Conservation (phyloP, 352 stramenopile species). For the Pythium grandisporangium region DNA sequence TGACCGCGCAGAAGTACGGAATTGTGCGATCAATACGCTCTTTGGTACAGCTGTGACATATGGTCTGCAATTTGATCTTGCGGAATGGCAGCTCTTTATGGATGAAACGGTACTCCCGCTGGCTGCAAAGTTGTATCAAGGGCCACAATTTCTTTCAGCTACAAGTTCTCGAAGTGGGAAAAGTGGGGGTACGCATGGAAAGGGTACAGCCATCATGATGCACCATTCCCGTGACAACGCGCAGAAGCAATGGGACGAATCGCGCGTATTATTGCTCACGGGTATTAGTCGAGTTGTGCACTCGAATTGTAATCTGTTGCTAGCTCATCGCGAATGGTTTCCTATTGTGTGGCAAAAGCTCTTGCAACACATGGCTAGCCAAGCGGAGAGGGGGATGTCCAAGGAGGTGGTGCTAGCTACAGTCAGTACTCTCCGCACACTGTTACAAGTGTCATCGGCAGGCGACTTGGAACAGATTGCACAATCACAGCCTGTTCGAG, state of each 20-base stretch:
- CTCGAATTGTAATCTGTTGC: constrained; percentile 64
- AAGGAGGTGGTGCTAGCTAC: constrained; percentile 76
- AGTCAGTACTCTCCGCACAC: constrained; percentile 66
- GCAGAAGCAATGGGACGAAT: constrained; percentile 97
- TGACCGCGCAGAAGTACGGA: constrained; percentile 90
- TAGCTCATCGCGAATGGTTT: constrained; percentile 57
- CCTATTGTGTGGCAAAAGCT: constrained; percentile 49
- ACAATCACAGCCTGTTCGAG: constrained; percentile 66
- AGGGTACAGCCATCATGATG: constrained; percentile 51
- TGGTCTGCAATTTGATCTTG: constrained; percentile 83
- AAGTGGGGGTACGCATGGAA: background rate
- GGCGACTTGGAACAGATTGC: constrained; percentile 66
- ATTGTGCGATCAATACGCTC: constrained; percentile 96
- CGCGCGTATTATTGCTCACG: constrained; percentile 90
- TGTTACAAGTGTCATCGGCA: constrained; percentile 72
- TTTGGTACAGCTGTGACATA: constrained; percentile 96
- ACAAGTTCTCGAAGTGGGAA: too few relatives aligned
- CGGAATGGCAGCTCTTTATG: constrained; percentile 92
- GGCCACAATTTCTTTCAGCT: constrained; percentile 5
- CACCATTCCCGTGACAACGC: constrained; percentile 95
- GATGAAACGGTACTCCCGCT: constrained; percentile 91
- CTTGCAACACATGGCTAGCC: constrained; percentile 47
- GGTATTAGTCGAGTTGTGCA: constrained; percentile 92
- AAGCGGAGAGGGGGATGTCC: constrained; percentile 36
- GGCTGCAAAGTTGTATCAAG: constrained; percentile 45